Evolutionary conservation across 768 basidiomycete species (phyloP), one percentile per base, ranked within the genome.

Genomic region (Lactarius evosmus): DNA sequence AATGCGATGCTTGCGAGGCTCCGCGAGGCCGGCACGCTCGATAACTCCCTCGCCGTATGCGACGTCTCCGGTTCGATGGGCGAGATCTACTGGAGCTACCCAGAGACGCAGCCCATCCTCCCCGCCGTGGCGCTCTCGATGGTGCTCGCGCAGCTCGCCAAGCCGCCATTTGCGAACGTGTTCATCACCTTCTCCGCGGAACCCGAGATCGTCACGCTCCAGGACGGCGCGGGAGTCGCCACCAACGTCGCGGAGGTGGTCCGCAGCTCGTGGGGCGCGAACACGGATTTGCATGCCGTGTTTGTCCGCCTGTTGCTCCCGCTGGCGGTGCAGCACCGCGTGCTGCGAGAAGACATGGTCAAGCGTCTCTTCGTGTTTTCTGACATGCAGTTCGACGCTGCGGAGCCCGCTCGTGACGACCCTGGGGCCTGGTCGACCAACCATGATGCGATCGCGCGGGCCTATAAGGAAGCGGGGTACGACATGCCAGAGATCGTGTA

Each of bases 31-130:
- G 85, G 86, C 1, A 71, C 73, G n/a, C 68, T 91, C 41, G 82
- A 85, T 1, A 88, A 85, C 65, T 78, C 81, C 11, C 70, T 91
- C 29, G 88, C 88, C 0, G 69, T 90, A 30, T 89, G 87, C 72
- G 89, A 91, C 69, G 87, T 90, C 19, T 89, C 86, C 0, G 88
- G 85, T 0, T 87, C 85, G 9, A 91, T 90, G 89, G 86, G 85
- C 1, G 27, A 14, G 14, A 29, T 80, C 3, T 0, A 29, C 41
- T 16, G 9, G 27, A 11, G 12, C 16, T 1, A 4, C 25, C 0
- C 34, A 49, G 8, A 56, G 1, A 60, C 22, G 29, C 0, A 60
- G 19, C 88, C 89, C 0, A 86, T 91, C 60, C 75, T 79, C 38
- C 85, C 85, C 7, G 81, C 87, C 2, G 60, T 92, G 19, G 79